These are phyloP conservation scores for Podaxis sp. DNA, from an alignment of 768 basidiomycete species.

Conservation along the genomic window DNA sequence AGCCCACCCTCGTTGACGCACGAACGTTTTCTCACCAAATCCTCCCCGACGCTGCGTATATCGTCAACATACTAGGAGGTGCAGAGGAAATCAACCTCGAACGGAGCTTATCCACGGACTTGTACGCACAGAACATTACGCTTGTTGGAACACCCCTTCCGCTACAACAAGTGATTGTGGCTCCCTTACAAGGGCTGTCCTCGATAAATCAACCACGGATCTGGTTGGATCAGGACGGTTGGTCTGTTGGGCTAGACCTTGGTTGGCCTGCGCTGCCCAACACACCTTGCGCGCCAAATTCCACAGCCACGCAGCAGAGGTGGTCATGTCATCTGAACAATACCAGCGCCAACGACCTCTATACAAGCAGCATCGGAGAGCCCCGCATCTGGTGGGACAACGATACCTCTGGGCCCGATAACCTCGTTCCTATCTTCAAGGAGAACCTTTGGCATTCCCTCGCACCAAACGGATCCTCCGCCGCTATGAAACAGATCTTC, in stretches of 20 bases:
- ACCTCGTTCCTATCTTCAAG: background rate
- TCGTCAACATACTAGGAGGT: slow-evolving; percentile 2
- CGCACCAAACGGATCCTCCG: slow-evolving; percentile 13
- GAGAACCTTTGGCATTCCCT: slow-evolving; percentile 15
- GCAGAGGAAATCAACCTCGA: slow-evolving; percentile 7
- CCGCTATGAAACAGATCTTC: slow-evolving; percentile 19
- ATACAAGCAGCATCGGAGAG: background rate
- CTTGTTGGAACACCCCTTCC: slow-evolving; percentile 1
- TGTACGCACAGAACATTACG: slow-evolving; percentile 13
- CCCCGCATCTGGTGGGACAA: slow-evolving; percentile 16
- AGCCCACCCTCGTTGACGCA: background rate
- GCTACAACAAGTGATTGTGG: slow-evolving; percentile 7
- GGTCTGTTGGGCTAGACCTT: slow-evolving; percentile 13
- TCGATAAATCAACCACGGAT: slow-evolving; percentile 8
- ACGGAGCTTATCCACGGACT: slow-evolving; percentile 7
- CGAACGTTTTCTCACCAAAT: slow-evolving; percentile 9
- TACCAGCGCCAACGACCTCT: background rate
- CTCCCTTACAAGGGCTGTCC: slow-evolving; percentile 1
- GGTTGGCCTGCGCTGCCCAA: background rate
- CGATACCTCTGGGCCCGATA: background rate
- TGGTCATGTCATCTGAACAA: slow-evolving; percentile 15
- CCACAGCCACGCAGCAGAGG: slow-evolving; percentile 3
- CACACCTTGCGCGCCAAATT: background rate
- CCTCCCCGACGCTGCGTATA: slow-evolving; percentile 9
- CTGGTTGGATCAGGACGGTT: slow-evolving; percentile 16